Base-by-base conservation (phyloP, 2,329 filamentous ascomycete species). In the Phoma sp. region DNA sequence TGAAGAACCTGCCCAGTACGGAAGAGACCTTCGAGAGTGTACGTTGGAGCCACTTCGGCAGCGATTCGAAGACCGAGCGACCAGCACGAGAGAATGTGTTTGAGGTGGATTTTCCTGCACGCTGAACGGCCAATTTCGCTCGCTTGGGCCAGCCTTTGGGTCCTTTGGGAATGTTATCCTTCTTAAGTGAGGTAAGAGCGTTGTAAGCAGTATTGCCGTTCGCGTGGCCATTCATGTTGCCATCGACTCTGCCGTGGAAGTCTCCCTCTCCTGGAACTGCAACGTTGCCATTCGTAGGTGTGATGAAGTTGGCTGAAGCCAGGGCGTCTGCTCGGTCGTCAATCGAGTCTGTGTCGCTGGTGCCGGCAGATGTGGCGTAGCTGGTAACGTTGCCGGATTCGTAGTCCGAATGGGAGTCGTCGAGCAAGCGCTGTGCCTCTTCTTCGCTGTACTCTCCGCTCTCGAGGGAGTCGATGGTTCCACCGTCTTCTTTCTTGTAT, bases 401-500 rank as follows among this genome's bases (percentile, higher is more conserved):
- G 60, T 80, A 81, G 33, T 77, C 77, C n/a, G 79, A 80, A 37
- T 80, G 64, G 20, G 72, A 73, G 42, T 73, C 69, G 50, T 70
- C 46, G 82, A 78, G 37, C 69, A 77, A 47, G 30, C 62, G 66
- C 42, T 72, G 69, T 28, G 67, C 65, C 57, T 75, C 72, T 37
- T 84, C 81, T 10, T 80, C 76, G 9, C 79, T 78, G 40, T 87
- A 87, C 55, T 85, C 80, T 14, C 88, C 77, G 42, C 74, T 75
- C 55, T 81, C 79, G 40, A 78, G 69, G 15, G 67, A 64, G 6
- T 72, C 66, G 39, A 75, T 72, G 36, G 68, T 70, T 23, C 76
- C 76, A 9, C 65, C 71, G 32, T 84, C 81, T 53, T 90, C 87
- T 47, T 90, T 86, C 11, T 83, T 80, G 67, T 91, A 91, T 58